Percentiles rank a stretch among this genome's conserved stretches.
These are phyloP conservation scores for Jackrogersella minutella DNA, from an alignment of 495 filamentous ascomycete species.

Conservation along the genomic window DNA sequence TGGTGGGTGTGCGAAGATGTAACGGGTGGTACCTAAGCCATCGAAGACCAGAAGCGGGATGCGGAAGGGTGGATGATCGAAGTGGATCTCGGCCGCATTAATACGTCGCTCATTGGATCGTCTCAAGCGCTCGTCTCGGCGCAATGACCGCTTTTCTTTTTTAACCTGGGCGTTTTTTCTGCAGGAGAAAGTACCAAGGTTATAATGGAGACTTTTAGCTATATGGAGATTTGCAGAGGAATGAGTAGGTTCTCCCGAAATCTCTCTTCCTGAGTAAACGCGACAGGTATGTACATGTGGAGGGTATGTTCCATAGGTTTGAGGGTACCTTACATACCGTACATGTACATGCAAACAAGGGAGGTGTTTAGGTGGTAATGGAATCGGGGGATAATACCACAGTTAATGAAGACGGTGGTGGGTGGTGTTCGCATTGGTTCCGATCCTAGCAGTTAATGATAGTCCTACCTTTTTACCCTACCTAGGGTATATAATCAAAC, in stretches of 20 bases:
- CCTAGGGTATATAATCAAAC: background rate
- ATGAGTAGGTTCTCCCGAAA: too few relatives aligned
- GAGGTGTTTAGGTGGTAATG: background rate
- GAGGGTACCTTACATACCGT: background rate
- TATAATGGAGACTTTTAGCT: too few relatives aligned
- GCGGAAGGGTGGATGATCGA: background rate
- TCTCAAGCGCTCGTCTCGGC: constrained; percentile 19
- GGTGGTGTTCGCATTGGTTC: too few relatives aligned
- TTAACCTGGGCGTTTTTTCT: too few relatives aligned
- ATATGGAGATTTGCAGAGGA: too few relatives aligned
- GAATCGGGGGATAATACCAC: too few relatives aligned
- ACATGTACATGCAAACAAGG: background rate
- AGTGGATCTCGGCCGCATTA: constrained; percentile 13
- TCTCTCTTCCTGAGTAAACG: too few relatives aligned
- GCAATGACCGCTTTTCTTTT: constrained; percentile 22
- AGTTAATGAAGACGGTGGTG: too few relatives aligned
- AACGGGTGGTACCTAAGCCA: too few relatives aligned
- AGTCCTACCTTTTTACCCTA: background rate
- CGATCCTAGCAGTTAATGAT: too few relatives aligned
- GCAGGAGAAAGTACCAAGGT: constrained; percentile 12
- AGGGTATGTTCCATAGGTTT: background rate
- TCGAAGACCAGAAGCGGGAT: background rate
- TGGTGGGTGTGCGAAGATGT: too few relatives aligned
- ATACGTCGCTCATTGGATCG: constrained; percentile 13
- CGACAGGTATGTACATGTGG: background rate